Percentiles rank a stretch among this genome's conserved stretches.
phyloP scores from a whole-genome alignment of 2,329 filamentous ascomycete species.

The Macrophomina phaseolina region DNA sequence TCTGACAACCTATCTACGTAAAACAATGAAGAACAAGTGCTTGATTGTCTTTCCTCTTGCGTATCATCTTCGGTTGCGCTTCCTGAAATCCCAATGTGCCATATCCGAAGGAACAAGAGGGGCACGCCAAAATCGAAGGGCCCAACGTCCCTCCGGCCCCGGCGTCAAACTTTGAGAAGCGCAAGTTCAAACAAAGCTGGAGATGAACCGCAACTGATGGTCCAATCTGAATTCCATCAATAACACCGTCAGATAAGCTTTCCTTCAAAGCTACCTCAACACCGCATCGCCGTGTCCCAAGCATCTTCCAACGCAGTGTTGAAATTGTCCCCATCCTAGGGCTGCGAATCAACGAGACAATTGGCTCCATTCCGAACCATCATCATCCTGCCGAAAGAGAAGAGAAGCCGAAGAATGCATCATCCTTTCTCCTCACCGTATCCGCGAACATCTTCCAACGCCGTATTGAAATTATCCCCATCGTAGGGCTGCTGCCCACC shows the following conservation, averaged over 20 bases:
- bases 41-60: not conserved
- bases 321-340: not conserved
- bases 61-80: no score
- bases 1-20: not conserved
- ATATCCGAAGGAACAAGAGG: not conserved
- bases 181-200: not conserved
- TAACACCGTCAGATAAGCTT: no score
- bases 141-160: not conserved
- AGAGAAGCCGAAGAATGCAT: not conserved
- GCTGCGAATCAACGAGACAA: not conserved
- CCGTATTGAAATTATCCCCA: not conserved
- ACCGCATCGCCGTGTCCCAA: not conserved
- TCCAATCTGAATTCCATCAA: no score
- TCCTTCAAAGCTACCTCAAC: not conserved
- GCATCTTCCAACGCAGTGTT: not conserved
- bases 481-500: not conserved
- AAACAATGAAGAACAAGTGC: not conserved
- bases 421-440: no score
- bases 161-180: not conserved
- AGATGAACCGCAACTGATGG: not conserved
- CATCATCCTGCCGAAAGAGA: not conserved
- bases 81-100: no score
- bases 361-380: not conserved
- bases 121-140: not conserved
- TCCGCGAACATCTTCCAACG: no score